A percentile compares a stretch with the other conserved stretches of the same genome.
Evolutionary conservation across 2,329 filamentous ascomycete species (phyloP).

Genomic region (Malbranchea zuffiana): DNA sequence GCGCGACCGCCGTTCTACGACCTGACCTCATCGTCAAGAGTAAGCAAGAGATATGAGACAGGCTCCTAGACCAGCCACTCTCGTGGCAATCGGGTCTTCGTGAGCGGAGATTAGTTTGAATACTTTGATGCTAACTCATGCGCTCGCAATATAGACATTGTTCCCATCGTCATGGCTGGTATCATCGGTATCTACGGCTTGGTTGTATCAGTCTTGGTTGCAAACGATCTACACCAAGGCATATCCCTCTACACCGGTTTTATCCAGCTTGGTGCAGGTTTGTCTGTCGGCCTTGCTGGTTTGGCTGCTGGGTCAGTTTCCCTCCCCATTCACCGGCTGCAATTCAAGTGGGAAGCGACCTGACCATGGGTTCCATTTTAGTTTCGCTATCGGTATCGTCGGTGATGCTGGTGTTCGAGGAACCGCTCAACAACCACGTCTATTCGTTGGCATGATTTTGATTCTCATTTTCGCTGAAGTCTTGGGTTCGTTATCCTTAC

Average conservation of each 20-base stretch:
- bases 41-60: constrained; percentile 42
- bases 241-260: constrained; percentile 69
- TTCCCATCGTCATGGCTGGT: constrained; percentile 99
- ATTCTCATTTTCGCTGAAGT: constrained; percentile 99
- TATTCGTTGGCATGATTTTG: constrained; percentile 96
- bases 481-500: constrained; percentile 56
- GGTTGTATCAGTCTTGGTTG: constrained; percentile 78
- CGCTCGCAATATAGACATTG: constrained; percentile 59
- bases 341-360: not conserved
- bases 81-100: too few relatives aligned
- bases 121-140: constrained; percentile 10
- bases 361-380: constrained; percentile 13
- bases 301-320: constrained; percentile 54
- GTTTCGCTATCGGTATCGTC: constrained; percentile 78
- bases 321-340: not conserved
- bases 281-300: constrained; percentile 71
- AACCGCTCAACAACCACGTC: constrained; percentile 43
- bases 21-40: constrained; percentile 99
- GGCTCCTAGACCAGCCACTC: too few relatives aligned
- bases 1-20: constrained; percentile 93
- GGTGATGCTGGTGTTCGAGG: constrained; percentile 46
- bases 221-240: constrained; percentile 62
- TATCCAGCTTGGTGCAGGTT: constrained; percentile 75
- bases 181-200: constrained; percentile 99
- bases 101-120: not conserved